Evolutionary conservation across 192 early-diverging fungal genomes (phyloP), one percentile per base, ranked within the genome.

Genomic region (Backusella parvicylindrica): DNA sequence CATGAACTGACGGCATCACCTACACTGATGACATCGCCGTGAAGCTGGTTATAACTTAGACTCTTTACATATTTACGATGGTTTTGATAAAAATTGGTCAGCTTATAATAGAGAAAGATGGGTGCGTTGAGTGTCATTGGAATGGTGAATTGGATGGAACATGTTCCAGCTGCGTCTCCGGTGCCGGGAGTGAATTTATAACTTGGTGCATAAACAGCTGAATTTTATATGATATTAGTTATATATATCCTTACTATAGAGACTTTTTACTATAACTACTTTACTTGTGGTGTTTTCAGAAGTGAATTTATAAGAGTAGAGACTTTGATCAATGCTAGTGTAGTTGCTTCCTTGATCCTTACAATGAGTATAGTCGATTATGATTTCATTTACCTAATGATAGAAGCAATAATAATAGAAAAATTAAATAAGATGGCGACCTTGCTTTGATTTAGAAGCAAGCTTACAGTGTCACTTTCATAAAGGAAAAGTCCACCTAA

Each of bases 21-120:
- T 0, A 71, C 79, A 16, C 79, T 35, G 23, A 91, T 78, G 11
- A 68, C 75, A 40, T 85, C 86, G 32, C 96, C 96, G 35, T 86
- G 84, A 8, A 98, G 88, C 78, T 99, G 97, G 68, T 91, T 88
- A 33, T 88, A 80, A 78, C 93, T 91, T 77, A 94, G 89, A 81
- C 91, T 93, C 80, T 97, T 96, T 28, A 98, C 94, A 77, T 99
- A 99, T 68, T 92, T 90, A 47, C 98, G 90, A 75, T 99, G 96
- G 86, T 99, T 99, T 82, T 99, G 98, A 82, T 97, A 99, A 83
- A 99, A 99, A 82, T 97, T 96, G 36, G 97, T 97, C 68, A 99
- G 90, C 60, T 93, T 85, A 77, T 98, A 98, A 83, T 99, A 99
- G 65, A 99, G 73, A 75, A 91, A 99, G 72, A 99, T 92, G 6